Base-by-base conservation (phyloP, 257 asterid species). In the Scutellaria baicalensis region DNA sequence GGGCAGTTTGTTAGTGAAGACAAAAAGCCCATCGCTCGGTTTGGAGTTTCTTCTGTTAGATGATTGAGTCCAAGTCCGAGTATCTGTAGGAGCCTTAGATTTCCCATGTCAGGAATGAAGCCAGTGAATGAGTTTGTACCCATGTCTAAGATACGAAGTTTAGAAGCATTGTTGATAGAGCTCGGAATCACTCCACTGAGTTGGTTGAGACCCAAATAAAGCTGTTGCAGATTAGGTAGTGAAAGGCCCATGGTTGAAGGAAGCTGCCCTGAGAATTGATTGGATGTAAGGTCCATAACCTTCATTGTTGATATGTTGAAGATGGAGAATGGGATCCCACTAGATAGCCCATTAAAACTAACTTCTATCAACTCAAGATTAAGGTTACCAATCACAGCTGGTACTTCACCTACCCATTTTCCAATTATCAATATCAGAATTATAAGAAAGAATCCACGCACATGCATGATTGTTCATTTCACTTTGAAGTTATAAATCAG, bases 331-430 rank as follows among this genome's bases (percentile, higher is more conserved):
- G 80, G 80, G 12, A 82, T 65, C 54, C 42, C 10, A 23, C 85
- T 85, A 7, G 73, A 80, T 49, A 80, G 55, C 10, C 54, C 38
- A 17, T 82, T 82, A n/a, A 0, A 0, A 6, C 9, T 57, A 27
- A 82, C 73, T 10, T 11, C 31, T 23, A 84, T 38, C 5, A 23
- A 3, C 44, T 58, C 67, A 3, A 84, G 33, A 27, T 27, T 58
- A 27, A 79, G 79, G 55, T 54, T 70, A 6, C 85, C 87, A 43
- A 84, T 72, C 69, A 77, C 86, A n/a, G 14, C 61, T 45, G 90
- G 90, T 44, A 84, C 23, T 65, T 78, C 79, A 72, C 85, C 90
- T 82, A 77, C 13, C n/a, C n/a, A n/a, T n/a, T n/a, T n/a, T n/a
- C n/a, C n/a, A n/a, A n/a, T n/a, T n/a, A n/a, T n/a, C n/a, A n/a